These are phyloP conservation scores for Lactifluus piperatus DNA, from an alignment of 768 basidiomycete genomes.

Conservation along the genomic window DNA sequence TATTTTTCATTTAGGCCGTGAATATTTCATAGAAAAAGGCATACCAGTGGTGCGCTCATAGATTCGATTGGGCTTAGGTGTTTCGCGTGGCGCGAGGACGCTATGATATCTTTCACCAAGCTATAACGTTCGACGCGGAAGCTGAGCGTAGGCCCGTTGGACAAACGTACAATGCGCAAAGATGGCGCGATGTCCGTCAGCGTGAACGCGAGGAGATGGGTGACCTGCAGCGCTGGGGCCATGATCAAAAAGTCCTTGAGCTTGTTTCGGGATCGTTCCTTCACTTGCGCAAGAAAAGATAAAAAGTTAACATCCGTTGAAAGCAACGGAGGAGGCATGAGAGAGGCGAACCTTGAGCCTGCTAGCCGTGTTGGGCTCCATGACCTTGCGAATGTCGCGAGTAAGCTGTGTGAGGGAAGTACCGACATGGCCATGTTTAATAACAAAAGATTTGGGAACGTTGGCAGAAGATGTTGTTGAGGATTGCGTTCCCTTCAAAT, in stretches of 20 bases:
- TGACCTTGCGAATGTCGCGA: conserved; percentile 85
- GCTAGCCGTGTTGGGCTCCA: conserved; percentile 97
- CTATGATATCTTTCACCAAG: conserved; percentile 75
- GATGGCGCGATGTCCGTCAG: conserved; percentile 80
- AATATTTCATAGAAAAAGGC: too few species aligned
- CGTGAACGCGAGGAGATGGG: conserved; percentile 89
- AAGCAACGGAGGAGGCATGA: background rate
- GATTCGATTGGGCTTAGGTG: conserved; percentile 78
- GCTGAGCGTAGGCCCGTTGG: conserved; percentile 87
- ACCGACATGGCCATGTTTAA: conserved; percentile 93
- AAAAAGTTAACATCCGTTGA: conserved; percentile 18
- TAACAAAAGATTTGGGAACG: conserved; percentile 87
- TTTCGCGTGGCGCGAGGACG: conserved; percentile 53
- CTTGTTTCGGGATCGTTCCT: conserved; percentile 89
- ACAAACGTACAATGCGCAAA: conserved; percentile 76
- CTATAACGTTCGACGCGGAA: conserved; percentile 92
- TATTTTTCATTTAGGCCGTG: too few species aligned
- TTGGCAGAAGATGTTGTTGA: conserved; percentile 29
- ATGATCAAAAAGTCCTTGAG: conserved; percentile 91
- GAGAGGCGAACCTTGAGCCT: conserved; percentile 61
- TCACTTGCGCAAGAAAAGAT: conserved; percentile 17
- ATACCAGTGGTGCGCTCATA: conserved; percentile 82
- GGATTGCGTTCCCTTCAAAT: conserved; percentile 48
- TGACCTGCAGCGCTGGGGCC: conserved; percentile 83
- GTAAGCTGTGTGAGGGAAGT: conserved; percentile 81